Conservation (phyloP, 352 stramenopile genomes). For the Discostella stelligera region DNA sequence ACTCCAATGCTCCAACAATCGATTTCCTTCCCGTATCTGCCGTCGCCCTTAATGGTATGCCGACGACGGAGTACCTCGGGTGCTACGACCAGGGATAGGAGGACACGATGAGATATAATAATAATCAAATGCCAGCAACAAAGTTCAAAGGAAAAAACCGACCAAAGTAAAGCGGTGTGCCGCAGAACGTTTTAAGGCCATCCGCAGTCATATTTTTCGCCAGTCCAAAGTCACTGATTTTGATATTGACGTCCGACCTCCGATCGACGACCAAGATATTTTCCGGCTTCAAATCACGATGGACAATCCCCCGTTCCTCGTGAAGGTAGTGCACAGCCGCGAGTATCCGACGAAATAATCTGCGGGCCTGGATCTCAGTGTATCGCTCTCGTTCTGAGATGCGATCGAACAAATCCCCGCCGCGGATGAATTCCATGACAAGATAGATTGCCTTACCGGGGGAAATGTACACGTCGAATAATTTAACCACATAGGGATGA, state of each 20-base stretch:
- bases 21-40: conserved; percentile 78
- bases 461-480: conserved; percentile 79
- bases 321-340: conserved; percentile 75
- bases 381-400: conserved; percentile 92
- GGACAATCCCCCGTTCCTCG: conserved; percentile 85
- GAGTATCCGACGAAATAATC: conserved; percentile 70
- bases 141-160: not conserved
- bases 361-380: conserved; percentile 88
- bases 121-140: not conserved
- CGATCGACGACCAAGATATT: conserved; percentile 80
- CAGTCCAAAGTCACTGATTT: conserved; percentile 95
- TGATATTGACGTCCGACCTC: conserved; percentile 86
- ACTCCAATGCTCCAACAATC: conserved; percentile 88
- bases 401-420: conserved; percentile 96
- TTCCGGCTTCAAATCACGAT: conserved; percentile 85
- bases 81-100: conserved; percentile 36
- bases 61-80: conserved; percentile 86
- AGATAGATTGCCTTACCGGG: conserved; percentile 90
- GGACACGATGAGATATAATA: not conserved
- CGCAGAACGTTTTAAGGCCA: conserved; percentile 86
- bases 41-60: conserved; percentile 59
- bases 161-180: conserved; percentile 90
- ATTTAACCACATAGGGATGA: conserved; percentile 80
- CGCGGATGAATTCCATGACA: conserved; percentile 94
- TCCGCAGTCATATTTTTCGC: conserved; percentile 85